A percentile compares a stretch with the other conserved stretches of the same genome.
Conservation (phyloP, 805 yeast species). For the Yarrowia osloensis region DNA sequence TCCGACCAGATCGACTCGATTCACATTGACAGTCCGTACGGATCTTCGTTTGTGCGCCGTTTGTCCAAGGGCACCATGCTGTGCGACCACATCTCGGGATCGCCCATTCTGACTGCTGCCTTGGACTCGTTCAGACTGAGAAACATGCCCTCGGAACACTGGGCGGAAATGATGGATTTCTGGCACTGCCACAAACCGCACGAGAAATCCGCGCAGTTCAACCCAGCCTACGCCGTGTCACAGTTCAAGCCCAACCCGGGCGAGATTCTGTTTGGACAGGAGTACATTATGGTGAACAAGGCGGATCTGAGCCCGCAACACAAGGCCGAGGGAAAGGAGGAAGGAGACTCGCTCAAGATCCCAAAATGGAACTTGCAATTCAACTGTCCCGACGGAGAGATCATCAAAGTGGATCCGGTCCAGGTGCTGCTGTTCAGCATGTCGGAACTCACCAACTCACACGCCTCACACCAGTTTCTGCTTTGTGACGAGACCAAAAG, state of each 20-base stretch:
- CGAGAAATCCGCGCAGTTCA: slow-evolving; percentile 30
- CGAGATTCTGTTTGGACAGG: slow-evolving; percentile 31
- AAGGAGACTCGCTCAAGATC: background rate
- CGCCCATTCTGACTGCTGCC: background rate
- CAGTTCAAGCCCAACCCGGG: slow-evolving; percentile 46
- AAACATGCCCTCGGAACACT: slow-evolving; percentile 86
- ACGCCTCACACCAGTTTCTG: slow-evolving; percentile 24
- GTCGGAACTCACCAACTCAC: slow-evolving; percentile 22
- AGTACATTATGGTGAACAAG: slow-evolving; percentile 1
- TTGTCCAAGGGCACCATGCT: background rate
- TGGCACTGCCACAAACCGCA: slow-evolving; percentile 86
- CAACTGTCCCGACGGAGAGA: background rate
- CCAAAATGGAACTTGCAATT: slow-evolving; percentile 23
- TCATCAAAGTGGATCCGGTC: background rate
- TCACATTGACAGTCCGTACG: slow-evolving; percentile 20
- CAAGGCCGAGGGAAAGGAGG: background rate
- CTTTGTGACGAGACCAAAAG: slow-evolving; percentile 14
- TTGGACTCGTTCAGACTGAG: slow-evolving; percentile 35
- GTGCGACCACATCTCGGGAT: background rate
- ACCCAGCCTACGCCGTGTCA: slow-evolving; percentile 38
- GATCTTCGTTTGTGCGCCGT: slow-evolving; percentile 8
- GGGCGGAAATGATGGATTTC: slow-evolving; percentile 95
- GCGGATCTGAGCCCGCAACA: slow-evolving; percentile 33
- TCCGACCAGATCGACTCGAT: slow-evolving; percentile 4
- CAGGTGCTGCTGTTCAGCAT: slow-evolving; percentile 7